These are phyloP conservation scores for Sclerotinia nivalis DNA, from an alignment of 2,329 filamentous ascomycete genomes.

Conservation along the genomic window DNA sequence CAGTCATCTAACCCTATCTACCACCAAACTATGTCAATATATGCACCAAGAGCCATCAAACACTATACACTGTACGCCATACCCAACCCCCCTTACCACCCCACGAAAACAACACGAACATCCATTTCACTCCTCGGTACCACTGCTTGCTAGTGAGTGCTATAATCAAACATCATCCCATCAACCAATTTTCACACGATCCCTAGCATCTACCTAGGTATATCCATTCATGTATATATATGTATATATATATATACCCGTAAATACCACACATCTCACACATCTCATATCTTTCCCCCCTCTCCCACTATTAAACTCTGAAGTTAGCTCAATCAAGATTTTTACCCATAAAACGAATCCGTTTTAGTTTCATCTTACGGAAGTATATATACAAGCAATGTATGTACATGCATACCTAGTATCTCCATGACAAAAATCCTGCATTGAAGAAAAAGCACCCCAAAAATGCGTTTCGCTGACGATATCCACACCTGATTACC, in stretches of 20 bases:
- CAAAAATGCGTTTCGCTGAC: slow-evolving; percentile 19
- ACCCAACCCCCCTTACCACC: background rate
- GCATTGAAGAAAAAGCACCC: background rate
- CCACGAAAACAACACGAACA: background rate
- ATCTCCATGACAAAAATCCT: too few relatives aligned
- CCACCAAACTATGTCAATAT: background rate
- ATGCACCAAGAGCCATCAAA: background rate
- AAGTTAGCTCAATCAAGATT: background rate
- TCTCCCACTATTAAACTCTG: background rate
- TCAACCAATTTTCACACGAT: background rate
- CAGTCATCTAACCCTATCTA: background rate
- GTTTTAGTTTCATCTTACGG: background rate
- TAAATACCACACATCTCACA: too few relatives aligned
- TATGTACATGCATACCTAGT: background rate
- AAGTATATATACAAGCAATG: background rate
- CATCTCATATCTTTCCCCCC: too few relatives aligned
- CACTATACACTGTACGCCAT: background rate
- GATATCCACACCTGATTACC: background rate
- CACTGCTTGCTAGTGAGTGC: too few relatives aligned
- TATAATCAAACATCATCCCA: background rate
- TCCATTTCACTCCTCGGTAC: background rate
- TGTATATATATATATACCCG: too few relatives aligned
- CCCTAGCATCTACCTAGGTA: background rate
- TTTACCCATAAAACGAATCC: background rate
- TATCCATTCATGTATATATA: background rate